These are phyloP conservation scores for Filobasidium uniguttulatum DNA, from an alignment of 1,284 basidiomycete genomes.

Conservation along the genomic window DNA sequence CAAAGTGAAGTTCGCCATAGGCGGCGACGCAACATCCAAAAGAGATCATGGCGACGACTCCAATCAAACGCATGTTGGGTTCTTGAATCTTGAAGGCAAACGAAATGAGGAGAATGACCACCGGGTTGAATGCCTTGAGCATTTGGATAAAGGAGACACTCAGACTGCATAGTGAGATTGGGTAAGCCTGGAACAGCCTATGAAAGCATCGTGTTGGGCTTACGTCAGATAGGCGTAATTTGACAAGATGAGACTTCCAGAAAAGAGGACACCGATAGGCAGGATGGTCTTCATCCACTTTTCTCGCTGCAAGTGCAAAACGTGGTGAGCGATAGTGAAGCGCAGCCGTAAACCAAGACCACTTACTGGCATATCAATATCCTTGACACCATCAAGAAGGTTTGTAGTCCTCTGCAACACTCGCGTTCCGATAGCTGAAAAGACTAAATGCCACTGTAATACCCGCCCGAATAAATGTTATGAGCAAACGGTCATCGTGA, in stretches of 20 bases:
- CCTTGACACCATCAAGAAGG: conserved; percentile 76
- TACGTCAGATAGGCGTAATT: conserved; percentile 66
- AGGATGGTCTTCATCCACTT: conserved; percentile 78
- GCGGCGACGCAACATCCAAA: conserved; percentile 62
- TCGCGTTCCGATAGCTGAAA: conserved; percentile 64
- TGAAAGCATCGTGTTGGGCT: conserved; percentile 44
- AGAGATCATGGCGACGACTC: conserved; percentile 87
- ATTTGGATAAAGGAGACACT: conserved; percentile 95
- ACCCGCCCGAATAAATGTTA: neutral
- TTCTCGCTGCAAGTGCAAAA: conserved; percentile 40
- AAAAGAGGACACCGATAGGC: conserved; percentile 86
- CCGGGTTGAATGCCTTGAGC: conserved; percentile 97
- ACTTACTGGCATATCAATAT: conserved; percentile 60
- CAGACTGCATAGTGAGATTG: conserved; percentile 72
- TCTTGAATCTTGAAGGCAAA: conserved; percentile 82
- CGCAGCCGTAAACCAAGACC: neutral
- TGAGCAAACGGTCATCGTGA: conserved; percentile 43
- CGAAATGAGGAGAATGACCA: conserved; percentile 87
- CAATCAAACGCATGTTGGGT: conserved; percentile 60
- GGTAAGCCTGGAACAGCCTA: conserved; percentile 5
- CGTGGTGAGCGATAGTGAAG: neutral
- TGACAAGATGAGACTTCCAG: conserved; percentile 76
- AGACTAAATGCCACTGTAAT: conserved; percentile 9
- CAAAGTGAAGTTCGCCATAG: conserved; percentile 74
- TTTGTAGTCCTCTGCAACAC: conserved; percentile 74